phyloP scores from a whole-genome alignment of 768 basidiomycete genomes.

The Sarcodon sp. region DNA sequence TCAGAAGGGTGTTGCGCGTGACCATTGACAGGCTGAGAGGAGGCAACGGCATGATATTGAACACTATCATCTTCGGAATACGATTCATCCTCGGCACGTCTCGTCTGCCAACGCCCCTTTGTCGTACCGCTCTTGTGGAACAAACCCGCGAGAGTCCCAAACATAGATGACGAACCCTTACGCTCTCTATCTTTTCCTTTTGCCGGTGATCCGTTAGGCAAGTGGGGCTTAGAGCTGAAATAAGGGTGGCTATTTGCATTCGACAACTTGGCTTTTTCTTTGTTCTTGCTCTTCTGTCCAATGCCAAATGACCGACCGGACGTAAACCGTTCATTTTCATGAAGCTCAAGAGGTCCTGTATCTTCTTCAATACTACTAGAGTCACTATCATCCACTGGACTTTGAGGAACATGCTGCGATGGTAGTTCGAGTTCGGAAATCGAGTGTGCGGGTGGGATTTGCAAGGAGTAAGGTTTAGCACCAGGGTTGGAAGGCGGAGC shows the following conservation, averaged over 20 bases:
- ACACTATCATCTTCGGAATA: not conserved
- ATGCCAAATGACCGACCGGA: not conserved
- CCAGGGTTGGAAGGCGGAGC: not conserved
- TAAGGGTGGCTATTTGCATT: not conserved
- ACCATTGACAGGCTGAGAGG: not conserved
- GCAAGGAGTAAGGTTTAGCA: slow-evolving; percentile 12
- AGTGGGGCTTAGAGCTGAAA: not conserved
- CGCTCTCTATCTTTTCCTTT: not conserved
- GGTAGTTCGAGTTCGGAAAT: slow-evolving; percentile 19
- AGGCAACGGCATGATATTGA: not conserved
- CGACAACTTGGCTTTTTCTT: not conserved
- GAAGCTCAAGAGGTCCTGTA: slow-evolving; percentile 23
- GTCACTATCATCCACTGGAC: slow-evolving; percentile 10
- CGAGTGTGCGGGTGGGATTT: slow-evolving; percentile 41
- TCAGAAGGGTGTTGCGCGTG: not conserved
- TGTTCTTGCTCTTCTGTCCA: slow-evolving; percentile 2
- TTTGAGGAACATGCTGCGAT: slow-evolving; percentile 6
- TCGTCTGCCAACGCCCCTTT: not conserved
- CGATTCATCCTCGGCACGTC: not conserved
- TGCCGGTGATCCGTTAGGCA: not conserved
- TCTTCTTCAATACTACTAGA: slow-evolving; percentile 23
- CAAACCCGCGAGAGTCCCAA: not conserved
- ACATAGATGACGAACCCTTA: not conserved
- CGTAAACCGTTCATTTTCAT: slow-evolving; percentile 45
- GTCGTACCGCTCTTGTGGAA: not conserved